Base-by-base conservation (phyloP, 1,139 yeast species). In the Dujonia santamariae region DNA sequence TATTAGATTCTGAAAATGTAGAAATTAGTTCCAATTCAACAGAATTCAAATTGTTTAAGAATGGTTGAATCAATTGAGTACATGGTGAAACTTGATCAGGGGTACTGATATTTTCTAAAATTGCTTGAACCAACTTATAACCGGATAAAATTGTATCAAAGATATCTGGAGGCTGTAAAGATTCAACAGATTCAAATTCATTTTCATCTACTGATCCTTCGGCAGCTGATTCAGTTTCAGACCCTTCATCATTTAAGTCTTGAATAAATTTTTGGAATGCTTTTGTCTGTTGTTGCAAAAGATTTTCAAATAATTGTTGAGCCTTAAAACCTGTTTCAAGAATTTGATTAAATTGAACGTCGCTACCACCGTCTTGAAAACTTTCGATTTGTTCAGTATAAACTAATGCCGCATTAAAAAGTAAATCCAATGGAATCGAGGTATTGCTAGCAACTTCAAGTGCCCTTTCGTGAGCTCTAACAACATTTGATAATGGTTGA, bases 331-430 rank as follows among this genome's bases (percentile, higher is more conserved):
- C 55, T 6, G 54, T 33, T 4, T 45, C 46, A 16, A 51, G 29
- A n/a, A 53, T 35, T 7, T 43, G 30, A n/a, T 31, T 37, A 30
- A 53, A 46, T 13, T 7, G 34, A 4, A 21, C 33, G 2, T 28
- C 38, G 2, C 34, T 38, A 6, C 50, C 47, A n/a, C n/a, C n/a
- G 5, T 50, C 51, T 18, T 56, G 60, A 3, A 48, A 52, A 6
- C 49, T 55, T 36, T 75, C 81, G 26, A 75, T 50, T 11, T 61
- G 60, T 39, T 75, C 80, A 7, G 66, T 64, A 40, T 70, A 71
- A 2, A 69, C 75, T 31, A 73, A 48, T 0, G 69, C 76, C 15
- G 66, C 53, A 42, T 75, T 76, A 50, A 58, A 73, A 19, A 64
- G 48, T 35, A 73, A 54, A 47, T 73, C 79, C 45, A 57, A 46